A percentile compares a stretch with the other conserved stretches of the same genome.
Evolutionary conservation across 2,329 filamentous ascomycete species (phyloP).

Genomic region (Orbilia javanica): DNA sequence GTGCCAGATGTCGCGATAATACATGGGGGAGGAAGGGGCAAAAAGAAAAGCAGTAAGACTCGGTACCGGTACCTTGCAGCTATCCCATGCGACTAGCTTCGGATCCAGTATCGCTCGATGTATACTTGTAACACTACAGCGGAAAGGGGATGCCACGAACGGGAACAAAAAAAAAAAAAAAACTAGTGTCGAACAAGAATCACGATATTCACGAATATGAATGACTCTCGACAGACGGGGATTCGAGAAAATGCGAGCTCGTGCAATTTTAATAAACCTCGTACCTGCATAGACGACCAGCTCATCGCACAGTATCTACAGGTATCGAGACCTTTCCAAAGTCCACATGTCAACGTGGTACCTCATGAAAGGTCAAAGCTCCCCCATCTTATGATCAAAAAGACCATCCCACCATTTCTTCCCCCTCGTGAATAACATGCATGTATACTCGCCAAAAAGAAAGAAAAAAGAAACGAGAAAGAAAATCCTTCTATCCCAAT

Average conservation of each 20-base stretch:
- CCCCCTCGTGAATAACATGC: neutral
- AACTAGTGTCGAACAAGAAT: neutral
- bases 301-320: slow-evolving; percentile 45
- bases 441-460: too few species aligned
- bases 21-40: slow-evolving; percentile 3
- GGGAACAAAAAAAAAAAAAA: neutral
- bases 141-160: slow-evolving; percentile 10
- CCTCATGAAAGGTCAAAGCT: slow-evolving; percentile 42
- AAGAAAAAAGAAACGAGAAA: neutral
- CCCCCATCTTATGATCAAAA: neutral
- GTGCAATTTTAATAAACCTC: slow-evolving; percentile 29
- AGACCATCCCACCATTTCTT: too few species aligned
- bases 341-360: slow-evolving; percentile 40
- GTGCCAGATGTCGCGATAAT: slow-evolving; percentile 30
- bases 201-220: slow-evolving; percentile 6
- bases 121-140: slow-evolving; percentile 26
- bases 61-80: slow-evolving; percentile 56
- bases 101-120: slow-evolving; percentile 14
- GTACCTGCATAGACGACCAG: slow-evolving; percentile 58
- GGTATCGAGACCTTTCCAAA: neutral
- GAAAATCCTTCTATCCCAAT: neutral
- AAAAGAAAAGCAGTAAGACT: slow-evolving; percentile 2
- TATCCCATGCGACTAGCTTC: slow-evolving; percentile 29
- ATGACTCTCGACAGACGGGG: neutral
- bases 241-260: neutral